Conservation (phyloP, 2,329 filamentous ascomycete species). For the Onygena corvina region DNA sequence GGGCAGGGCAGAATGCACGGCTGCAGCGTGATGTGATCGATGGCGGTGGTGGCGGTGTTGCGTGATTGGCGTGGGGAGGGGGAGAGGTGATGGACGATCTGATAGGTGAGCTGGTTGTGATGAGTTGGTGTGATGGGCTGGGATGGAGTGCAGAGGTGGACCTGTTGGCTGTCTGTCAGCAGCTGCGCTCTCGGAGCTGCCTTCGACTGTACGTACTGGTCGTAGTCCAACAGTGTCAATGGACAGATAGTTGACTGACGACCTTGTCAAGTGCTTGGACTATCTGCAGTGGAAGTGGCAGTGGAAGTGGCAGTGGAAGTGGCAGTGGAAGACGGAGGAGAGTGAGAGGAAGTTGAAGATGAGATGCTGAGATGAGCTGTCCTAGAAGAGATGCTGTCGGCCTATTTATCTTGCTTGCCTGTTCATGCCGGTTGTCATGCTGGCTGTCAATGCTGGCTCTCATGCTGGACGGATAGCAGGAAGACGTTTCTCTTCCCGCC, state of each 20-base stretch:
- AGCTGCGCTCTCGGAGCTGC: no score
- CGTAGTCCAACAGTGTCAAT: no score
- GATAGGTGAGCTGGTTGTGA: slow-evolving; percentile 1
- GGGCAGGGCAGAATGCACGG: neutral
- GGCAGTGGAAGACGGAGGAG: no score
- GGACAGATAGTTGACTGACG: no score
- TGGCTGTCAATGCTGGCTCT: neutral
- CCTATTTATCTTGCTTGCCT: neutral
- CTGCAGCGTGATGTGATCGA: neutral
- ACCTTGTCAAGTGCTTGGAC: no score
- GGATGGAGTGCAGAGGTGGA: neutral
- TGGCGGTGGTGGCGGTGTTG: no score
- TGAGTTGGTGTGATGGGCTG: slow-evolving; percentile 5
- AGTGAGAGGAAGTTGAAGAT: no score
- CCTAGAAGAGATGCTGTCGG: neutral
- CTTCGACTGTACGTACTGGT: no score
- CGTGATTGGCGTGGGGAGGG: no score
- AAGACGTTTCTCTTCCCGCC: slow-evolving; percentile 1
- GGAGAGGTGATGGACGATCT: neutral
- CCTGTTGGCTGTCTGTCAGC: neutral
- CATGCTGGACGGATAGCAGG: neutral
- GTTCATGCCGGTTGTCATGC: neutral
- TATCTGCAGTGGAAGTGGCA: no score
- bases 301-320: no score
- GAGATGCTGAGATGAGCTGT: no score